These are phyloP conservation scores for Cyclotella sp. DNA, from an alignment of 108 stramenopile species.

Conservation along the genomic window DNA sequence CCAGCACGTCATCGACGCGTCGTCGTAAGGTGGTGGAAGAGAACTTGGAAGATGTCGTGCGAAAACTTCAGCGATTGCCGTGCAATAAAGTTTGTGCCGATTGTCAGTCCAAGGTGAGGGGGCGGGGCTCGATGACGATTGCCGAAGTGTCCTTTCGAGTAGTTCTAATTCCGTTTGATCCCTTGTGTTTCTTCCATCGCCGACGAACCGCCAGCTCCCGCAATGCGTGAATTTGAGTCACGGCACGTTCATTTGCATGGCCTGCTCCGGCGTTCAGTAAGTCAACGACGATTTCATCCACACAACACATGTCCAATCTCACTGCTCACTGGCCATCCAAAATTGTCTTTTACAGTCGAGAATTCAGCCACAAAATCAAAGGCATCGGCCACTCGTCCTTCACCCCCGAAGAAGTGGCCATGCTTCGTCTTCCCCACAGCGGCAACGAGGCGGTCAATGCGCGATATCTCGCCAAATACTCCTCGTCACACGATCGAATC, in stretches of 20 bases:
- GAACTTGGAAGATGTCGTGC: constrained; percentile 43
- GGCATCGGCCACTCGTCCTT: constrained; percentile 83
- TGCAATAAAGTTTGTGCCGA: constrained; percentile 85
- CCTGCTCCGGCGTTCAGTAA: constrained; percentile 79
- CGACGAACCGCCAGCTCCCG: constrained; percentile 43
- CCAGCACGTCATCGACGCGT: constrained; percentile 11
- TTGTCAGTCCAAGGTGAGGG: constrained; percentile 63
- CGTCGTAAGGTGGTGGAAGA: constrained; percentile 41
- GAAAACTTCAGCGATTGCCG: constrained; percentile 59
- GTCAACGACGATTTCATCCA: constrained; percentile 11
- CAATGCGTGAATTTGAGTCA: constrained; percentile 78
- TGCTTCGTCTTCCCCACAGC: constrained; percentile 36
- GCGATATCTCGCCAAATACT: constrained; percentile 69
- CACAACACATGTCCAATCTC: no score
- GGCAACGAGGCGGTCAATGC: constrained; percentile 81
- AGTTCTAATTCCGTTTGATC: background rate
- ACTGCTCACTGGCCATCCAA: no score
- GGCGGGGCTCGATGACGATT: background rate
- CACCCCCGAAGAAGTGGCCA: constrained; percentile 69
- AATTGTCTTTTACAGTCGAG: no score
- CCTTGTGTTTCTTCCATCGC: background rate
- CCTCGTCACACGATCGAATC: constrained; percentile 53
- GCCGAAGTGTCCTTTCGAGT: background rate
- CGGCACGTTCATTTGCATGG: constrained; percentile 80
- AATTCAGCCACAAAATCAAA: constrained; percentile 80